Evolutionary conservation across 768 basidiomycete genomes (phyloP).

Genomic region (Termitomyces heimii): DNA sequence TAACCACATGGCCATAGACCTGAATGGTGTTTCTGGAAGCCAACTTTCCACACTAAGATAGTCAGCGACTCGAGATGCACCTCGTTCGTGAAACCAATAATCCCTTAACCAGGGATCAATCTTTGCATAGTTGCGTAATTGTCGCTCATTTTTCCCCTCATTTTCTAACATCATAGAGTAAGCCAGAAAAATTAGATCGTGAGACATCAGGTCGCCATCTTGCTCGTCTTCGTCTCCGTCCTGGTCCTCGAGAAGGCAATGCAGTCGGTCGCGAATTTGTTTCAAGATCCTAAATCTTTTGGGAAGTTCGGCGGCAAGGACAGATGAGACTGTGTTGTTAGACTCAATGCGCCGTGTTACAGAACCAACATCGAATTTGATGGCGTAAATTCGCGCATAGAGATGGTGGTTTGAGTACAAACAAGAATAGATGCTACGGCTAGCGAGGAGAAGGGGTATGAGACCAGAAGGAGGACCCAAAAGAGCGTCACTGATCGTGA

Average conservation of each 20-base stretch:
- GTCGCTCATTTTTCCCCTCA: constrained; percentile 63
- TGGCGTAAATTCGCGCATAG: constrained; percentile 63
- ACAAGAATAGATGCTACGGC: constrained; percentile 38
- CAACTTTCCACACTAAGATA: constrained; percentile 42
- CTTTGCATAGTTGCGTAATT: constrained; percentile 63
- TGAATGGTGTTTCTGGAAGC: constrained; percentile 48
- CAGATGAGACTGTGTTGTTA: constrained; percentile 29
- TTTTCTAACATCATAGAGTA: constrained; percentile 82
- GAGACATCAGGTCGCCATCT: constrained; percentile 21
- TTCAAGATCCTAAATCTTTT: constrained; percentile 55
- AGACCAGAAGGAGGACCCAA: constrained; percentile 61
- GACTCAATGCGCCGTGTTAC: constrained; percentile 44
- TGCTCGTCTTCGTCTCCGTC: constrained; percentile 7
- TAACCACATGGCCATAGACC: constrained; percentile 70
- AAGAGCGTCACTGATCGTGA: constrained; percentile 42
- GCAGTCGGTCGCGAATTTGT: constrained; percentile 42
- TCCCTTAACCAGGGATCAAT: constrained; percentile 60
- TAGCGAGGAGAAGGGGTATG: constrained; percentile 47
- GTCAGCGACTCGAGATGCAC: constrained; percentile 45
- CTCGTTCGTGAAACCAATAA: constrained; percentile 59
- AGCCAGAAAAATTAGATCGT: constrained; percentile 56
- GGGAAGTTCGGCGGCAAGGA: constrained; percentile 57
- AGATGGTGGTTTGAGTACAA: constrained; percentile 63
- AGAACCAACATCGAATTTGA: constrained; percentile 59
- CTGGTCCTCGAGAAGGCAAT: constrained; percentile 24